These are phyloP conservation scores for Apiotrichum gamsii DNA, from an alignment of 1,284 basidiomycete species.

Conservation along the genomic window DNA sequence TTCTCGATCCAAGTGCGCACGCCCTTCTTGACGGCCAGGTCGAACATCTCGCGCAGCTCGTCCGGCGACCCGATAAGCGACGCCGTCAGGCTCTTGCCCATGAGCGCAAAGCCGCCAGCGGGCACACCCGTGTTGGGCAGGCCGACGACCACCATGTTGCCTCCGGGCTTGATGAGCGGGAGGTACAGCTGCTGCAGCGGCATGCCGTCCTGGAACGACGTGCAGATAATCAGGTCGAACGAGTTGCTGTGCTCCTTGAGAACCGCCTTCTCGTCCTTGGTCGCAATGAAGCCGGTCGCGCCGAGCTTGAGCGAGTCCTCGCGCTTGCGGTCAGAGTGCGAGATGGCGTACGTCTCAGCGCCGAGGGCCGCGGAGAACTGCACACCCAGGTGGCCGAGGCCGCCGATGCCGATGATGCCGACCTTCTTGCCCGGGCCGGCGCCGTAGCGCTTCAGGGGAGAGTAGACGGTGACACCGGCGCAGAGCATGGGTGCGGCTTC, in stretches of 20 bases:
- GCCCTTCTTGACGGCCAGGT: conserved; percentile 40
- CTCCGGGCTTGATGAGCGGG: conserved; percentile 44
- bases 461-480: conserved; percentile 63
- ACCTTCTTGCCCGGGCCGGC: conserved; percentile 59
- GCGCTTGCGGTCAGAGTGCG: conserved; percentile 60
- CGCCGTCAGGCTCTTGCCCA: conserved; percentile 29
- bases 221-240: conserved; percentile 50
- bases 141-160: conserved; percentile 47
- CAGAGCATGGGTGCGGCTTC: conserved; percentile 54
- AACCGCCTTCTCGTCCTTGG: conserved; percentile 44
- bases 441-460: conserved; percentile 59
- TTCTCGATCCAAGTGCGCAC: conserved; percentile 48
- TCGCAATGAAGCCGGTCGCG: conserved; percentile 49
- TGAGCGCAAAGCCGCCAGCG: conserved; percentile 1
- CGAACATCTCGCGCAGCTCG: conserved; percentile 46
- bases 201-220: conserved; percentile 36
- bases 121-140: conserved; percentile 34
- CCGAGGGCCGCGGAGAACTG: conserved; percentile 58
- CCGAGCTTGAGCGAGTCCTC: conserved; percentile 60
- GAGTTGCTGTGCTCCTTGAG: conserved; percentile 45
- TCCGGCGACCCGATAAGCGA: conserved; percentile 47
- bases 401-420: conserved; percentile 61
- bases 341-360: conserved; percentile 60
- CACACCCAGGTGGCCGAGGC: conserved; percentile 54
- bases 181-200: conserved; percentile 31